phyloP scores from a whole-genome alignment of 257 asterid genomes.

The Capsicum rhomboideum region DNA sequence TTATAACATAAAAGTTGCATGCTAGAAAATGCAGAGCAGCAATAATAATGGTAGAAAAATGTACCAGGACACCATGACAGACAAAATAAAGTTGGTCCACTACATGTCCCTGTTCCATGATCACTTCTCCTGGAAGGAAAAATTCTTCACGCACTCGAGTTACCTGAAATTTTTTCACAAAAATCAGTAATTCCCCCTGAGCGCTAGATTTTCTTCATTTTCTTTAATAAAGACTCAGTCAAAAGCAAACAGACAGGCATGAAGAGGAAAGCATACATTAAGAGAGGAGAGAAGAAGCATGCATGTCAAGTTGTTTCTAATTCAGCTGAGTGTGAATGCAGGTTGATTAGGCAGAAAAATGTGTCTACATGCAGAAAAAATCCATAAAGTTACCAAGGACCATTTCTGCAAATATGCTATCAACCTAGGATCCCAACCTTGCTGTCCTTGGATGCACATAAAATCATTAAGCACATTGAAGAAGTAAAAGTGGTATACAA shows the following conservation, averaged over 20 bases:
- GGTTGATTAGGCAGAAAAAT: not conserved
- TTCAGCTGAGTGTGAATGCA: not conserved
- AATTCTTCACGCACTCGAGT: conserved; percentile 84
- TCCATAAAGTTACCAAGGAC: not conserved
- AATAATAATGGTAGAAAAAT: not conserved
- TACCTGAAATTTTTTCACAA: conserved; percentile 32
- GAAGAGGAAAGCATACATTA: not conserved
- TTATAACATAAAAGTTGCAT: not conserved
- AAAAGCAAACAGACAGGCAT: not conserved
- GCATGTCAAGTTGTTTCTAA: not conserved
- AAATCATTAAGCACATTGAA: not conserved
- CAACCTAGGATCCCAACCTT: not conserved
- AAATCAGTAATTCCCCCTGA: not conserved
- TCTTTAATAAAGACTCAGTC: not conserved
- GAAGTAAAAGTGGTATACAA: not conserved
- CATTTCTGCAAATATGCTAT: not conserved
- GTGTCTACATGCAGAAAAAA: not conserved
- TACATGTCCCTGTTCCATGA: conserved; percentile 76
- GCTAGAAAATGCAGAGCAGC: not conserved
- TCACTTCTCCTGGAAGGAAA: conserved; percentile 91
- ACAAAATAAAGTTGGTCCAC: conserved; percentile 91
- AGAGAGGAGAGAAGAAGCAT: not conserved
- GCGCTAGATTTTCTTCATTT: not conserved
- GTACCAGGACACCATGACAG: conserved; percentile 75
- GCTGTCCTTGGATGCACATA: not conserved